Percentiles rank a stretch among this genome's conserved stretches.
Conservation (phyloP, 345 rosid genomes). For the Capsella bursapastoris region DNA sequence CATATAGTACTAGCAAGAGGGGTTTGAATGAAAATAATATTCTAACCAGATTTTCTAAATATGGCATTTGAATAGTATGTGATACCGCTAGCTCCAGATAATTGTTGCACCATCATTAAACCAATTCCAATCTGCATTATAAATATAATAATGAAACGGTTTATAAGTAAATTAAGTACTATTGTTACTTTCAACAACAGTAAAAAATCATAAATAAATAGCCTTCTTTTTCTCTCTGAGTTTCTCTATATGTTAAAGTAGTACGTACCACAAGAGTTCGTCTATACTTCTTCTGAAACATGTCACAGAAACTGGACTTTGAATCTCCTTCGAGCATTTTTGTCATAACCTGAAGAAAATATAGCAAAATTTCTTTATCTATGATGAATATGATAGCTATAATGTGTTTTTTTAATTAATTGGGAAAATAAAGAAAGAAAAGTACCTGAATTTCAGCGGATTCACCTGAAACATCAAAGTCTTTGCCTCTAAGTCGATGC, state of each 20-base stretch:
- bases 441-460: slow-evolving; percentile 52
- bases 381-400: background rate
- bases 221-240: no score
- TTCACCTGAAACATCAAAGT: slow-evolving; percentile 53
- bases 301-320: slow-evolving; percentile 33
- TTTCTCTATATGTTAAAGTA: background rate
- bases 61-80: slow-evolving; percentile 54
- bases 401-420: background rate
- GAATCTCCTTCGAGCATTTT: slow-evolving; percentile 32
- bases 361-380: background rate
- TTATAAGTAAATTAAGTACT: no score
- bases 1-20: background rate
- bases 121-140: slow-evolving; percentile 49
- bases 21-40: background rate
- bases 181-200: no score
- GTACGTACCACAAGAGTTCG: slow-evolving; percentile 40
- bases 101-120: slow-evolving; percentile 53
- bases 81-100: slow-evolving; percentile 51
- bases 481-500: slow-evolving; percentile 52
- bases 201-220: no score
- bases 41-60: slow-evolving; percentile 55
- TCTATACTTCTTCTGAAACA: slow-evolving; percentile 46
- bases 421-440: background rate
- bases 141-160: no score
- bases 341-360: slow-evolving; percentile 38